Evolutionary conservation across 257 asterid species (phyloP), one percentile per base, ranked within the genome.

Genomic region (Solanum chaucha): DNA sequence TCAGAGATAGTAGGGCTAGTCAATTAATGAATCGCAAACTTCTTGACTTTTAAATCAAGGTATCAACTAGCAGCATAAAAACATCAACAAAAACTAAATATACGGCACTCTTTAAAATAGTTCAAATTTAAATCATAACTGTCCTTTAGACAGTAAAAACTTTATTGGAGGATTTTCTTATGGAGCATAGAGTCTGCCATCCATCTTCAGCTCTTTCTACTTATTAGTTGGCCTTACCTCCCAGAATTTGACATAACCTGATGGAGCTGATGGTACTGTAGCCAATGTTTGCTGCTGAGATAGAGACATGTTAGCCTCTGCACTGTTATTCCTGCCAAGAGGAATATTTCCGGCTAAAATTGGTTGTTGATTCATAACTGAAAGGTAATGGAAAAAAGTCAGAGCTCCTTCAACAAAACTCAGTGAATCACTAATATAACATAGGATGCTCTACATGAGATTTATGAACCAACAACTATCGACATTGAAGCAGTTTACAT

Each of bases 211-310:
- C 22, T 28, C 86, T 71, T 71, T 55, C 82, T 35, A 71, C 70
- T 17, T 70, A 87, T 38, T 71, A 64, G 41, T 55, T 71, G 36
- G 74, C 30, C 82, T 87, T 94, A 97, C 99, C 99, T 97, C 99
- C 99, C 99, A 97, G 90, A 95, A 94, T 93, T 92, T 92, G 48
- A 95, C 91, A 72, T 93, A 97, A 88, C 93, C 93, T 68, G 98
- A 94, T 70, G 94, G 98, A 68, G 98, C 92, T 44, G 98, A 71
- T 88, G 91, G 97, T 84, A 93, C 82, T 64, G 92, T 86, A 90
- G 89, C 91, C 67, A 96, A 87, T 35, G 98, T 87, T 91, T 92
- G 98, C 94, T 93, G 99, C 93, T 94, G 98, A 67, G 94, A 87
- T 82, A 93, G 74, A 87, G 98, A 88, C 91, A 92, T 94, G 92